Conservation (phyloP, 2,329 filamentous ascomycete species). For the Penicillium palitans region DNA sequence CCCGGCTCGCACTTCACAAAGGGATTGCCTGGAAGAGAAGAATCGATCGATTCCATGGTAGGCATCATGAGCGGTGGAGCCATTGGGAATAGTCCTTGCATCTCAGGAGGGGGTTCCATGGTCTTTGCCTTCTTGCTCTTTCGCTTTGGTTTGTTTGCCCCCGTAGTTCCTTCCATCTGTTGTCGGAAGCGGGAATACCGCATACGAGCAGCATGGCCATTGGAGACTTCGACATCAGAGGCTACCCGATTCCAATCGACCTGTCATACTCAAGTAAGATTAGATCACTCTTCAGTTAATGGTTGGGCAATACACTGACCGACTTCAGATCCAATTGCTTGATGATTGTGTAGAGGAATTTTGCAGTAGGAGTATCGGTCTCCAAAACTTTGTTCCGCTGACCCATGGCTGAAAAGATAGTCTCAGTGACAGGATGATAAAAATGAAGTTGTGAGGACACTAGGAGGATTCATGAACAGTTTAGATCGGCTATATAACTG, state of each 20-base stretch:
- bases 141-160: constrained; percentile 30
- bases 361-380: constrained; percentile 51
- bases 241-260: constrained; percentile 57
- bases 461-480: neutral
- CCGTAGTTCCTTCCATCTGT: constrained; percentile 51
- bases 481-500: neutral
- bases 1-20: constrained; percentile 29
- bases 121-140: constrained; percentile 23
- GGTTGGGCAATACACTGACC: constrained; percentile 20
- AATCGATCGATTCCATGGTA: constrained; percentile 16
- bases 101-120: constrained; percentile 16
- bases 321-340: constrained; percentile 57
- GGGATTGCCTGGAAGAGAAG: constrained; percentile 11
- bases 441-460: neutral
- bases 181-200: constrained; percentile 56
- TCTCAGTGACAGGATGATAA: neutral
- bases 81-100: constrained; percentile 12
- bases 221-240: constrained; percentile 52
- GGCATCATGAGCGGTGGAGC: constrained; percentile 5
- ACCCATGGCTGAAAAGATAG: constrained; percentile 27
- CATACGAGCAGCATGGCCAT: constrained; percentile 60
- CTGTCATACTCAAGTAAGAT: constrained; percentile 29
- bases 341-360: constrained; percentile 57
- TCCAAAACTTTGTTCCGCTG: constrained; percentile 48
- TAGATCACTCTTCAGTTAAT: constrained; percentile 7